Base-by-base conservation (phyloP, 352 stramenopile species). In the Phytophthora crassamura region DNA sequence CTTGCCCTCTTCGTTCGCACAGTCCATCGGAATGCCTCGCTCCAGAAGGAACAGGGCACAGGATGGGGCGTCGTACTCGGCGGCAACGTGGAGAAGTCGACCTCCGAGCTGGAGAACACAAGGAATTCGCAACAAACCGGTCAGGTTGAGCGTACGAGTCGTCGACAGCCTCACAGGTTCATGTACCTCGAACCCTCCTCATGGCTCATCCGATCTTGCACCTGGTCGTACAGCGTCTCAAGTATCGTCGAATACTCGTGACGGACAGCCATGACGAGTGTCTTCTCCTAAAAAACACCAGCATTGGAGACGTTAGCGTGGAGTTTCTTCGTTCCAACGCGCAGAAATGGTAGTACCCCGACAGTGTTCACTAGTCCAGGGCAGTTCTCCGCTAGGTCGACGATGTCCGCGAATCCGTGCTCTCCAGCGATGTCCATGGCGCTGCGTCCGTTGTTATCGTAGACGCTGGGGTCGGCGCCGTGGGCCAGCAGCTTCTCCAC, bases 391-490 rank as follows among this genome's bases (percentile, higher is more conserved):
- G 75, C 20, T n/a, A 84, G 63, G 42, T 75, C 55, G 5, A 77
- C 55, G 14, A 86, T 63, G 43, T 82, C 69, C 5, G 46, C 59
- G 63, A 78, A 82, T n/a, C 78, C 75, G 45, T 77, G 63, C 20
- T 80, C 67, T 2, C 67, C 67, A 0, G 78, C 75, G 48, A 86
- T 74, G 33, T 84, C 67, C 35, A 82, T 76, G 14, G 52, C 49
- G 41, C 64, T 70, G 46, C 73, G 67, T 7, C 67, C 67, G 28
- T 69, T 69, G 14, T 54, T 46, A 41, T 86, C 74, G 7, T 28
- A 12, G 8, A 51, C 46, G 42, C 54, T 65, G 14, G 50, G 34
- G 18, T 86, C 73, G 10, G 72, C 78, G 11, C 69, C 72, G 34
- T 77, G 47, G 0, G 41, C 59, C 4, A 82, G 30, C 41, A 86